These are phyloP conservation scores for Suillus plorans DNA, from an alignment of 768 basidiomycete species.

Conservation along the genomic window DNA sequence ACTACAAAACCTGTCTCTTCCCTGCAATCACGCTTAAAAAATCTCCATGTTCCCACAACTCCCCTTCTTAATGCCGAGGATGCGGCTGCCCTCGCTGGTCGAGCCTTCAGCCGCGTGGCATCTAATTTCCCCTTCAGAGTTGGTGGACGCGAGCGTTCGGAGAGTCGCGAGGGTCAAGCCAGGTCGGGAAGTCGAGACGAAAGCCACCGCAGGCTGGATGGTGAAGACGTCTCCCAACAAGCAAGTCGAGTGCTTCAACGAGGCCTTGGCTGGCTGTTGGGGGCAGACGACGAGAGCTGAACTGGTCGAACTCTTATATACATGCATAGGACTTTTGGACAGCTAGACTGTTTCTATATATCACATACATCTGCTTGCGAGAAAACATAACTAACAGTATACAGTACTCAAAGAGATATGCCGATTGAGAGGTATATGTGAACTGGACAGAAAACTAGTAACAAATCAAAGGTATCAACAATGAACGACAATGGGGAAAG, in stretches of 20 bases:
- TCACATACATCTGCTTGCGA: constrained; percentile 16
- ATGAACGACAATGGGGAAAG: constrained; percentile 17
- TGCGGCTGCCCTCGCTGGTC: constrained; percentile 74
- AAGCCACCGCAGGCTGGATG: constrained; percentile 42
- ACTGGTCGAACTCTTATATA: constrained; percentile 1
- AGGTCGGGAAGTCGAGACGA: constrained; percentile 40
- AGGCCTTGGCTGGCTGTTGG: constrained; percentile 96
- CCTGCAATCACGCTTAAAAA: constrained; percentile 59
- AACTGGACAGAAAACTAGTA: constrained; percentile 21
- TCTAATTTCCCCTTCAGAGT: constrained; percentile 73
- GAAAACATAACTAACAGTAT: constrained; percentile 16
- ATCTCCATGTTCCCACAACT: constrained; percentile 67
- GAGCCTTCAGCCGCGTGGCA: constrained; percentile 76
- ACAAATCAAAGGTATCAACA: constrained; percentile 21
- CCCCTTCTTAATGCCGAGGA: constrained; percentile 73
- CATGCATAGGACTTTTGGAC: background rate
- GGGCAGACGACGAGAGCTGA: constrained; percentile 60
- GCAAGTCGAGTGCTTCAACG: constrained; percentile 80
- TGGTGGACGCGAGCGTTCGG: constrained; percentile 37
- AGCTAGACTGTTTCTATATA: constrained; percentile 6
- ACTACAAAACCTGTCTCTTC: constrained; percentile 46
- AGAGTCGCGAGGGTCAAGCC: constrained; percentile 17
- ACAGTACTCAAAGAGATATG: constrained; percentile 18
- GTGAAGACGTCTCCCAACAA: constrained; percentile 67
- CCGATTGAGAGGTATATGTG: constrained; percentile 23